These are phyloP conservation scores for Pichia norvegensis DNA, from an alignment of 1,139 yeast genomes.

Conservation along the genomic window DNA sequence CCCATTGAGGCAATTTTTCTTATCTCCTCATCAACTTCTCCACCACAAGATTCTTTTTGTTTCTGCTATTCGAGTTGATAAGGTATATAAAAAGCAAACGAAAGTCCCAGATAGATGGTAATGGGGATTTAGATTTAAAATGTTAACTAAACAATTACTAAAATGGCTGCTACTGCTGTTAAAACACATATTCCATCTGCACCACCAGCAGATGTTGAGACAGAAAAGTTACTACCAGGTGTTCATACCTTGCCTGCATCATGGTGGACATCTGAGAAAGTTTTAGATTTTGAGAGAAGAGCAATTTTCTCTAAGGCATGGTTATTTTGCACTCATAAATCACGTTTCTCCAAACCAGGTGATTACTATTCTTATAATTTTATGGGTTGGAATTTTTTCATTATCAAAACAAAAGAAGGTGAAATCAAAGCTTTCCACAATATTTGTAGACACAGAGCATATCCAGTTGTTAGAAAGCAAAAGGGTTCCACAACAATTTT, in stretches of 20 bases:
- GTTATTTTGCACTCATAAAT: conserved; percentile 45
- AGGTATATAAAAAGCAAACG: background rate
- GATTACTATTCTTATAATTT: conserved; percentile 46
- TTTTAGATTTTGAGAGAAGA: conserved; percentile 50
- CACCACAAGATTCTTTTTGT: background rate
- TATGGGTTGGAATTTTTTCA: conserved; percentile 47
- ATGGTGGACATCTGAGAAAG: conserved; percentile 56
- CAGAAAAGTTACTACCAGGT: conserved; percentile 30
- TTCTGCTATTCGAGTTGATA: background rate
- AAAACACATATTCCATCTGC: conserved; percentile 21
- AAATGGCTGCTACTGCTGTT: conserved; percentile 15
- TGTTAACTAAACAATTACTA: background rate
- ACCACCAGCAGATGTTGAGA: conserved; percentile 20
- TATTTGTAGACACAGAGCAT: conserved; percentile 58
- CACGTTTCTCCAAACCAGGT: conserved; percentile 48
- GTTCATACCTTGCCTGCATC: conserved; percentile 58
- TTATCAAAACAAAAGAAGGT: conserved; percentile 47
- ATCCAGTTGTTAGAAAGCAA: conserved; percentile 51
- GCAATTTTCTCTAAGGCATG: conserved; percentile 50
- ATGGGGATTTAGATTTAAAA: too few relatives aligned
- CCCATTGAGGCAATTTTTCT: background rate
- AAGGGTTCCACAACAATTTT: conserved; percentile 49
- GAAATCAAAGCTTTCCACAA: conserved; percentile 53
- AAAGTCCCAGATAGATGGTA: too few relatives aligned
- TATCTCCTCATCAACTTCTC: background rate